These are phyloP conservation scores for Volvariella surrecta DNA, from an alignment of 1,284 basidiomycete genomes.

Conservation along the genomic window DNA sequence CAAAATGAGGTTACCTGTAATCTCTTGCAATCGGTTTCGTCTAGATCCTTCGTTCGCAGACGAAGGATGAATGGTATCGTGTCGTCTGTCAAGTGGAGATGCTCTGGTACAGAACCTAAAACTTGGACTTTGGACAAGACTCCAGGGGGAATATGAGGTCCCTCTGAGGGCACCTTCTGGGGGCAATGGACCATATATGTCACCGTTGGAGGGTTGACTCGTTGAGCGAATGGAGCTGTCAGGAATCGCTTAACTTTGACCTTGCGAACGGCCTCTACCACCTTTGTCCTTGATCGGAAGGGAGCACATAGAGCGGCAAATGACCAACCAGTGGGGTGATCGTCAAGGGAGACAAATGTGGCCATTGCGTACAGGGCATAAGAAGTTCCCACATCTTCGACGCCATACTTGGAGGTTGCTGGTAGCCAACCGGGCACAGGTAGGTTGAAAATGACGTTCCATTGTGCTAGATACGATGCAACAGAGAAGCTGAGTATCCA, in stretches of 20 bases:
- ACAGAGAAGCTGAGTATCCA: slow-evolving; percentile 6
- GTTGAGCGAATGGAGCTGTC: slow-evolving; percentile 24
- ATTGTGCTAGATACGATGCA: slow-evolving; percentile 27
- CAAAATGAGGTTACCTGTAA: slow-evolving; percentile 48
- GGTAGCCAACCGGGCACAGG: slow-evolving; percentile 75
- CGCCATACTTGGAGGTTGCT: slow-evolving; percentile 39
- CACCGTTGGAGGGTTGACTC: slow-evolving; percentile 17
- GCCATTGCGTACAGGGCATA: slow-evolving; percentile 66
- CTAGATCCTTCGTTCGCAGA: slow-evolving; percentile 46
- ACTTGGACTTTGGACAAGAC: slow-evolving; percentile 55
- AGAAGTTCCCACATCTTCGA: slow-evolving; percentile 42
- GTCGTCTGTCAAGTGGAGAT: slow-evolving; percentile 35
- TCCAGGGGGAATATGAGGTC: slow-evolving; percentile 35
- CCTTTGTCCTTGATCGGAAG: slow-evolving; percentile 31
- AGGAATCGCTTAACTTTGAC: slow-evolving; percentile 40
- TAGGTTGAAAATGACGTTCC: slow-evolving; percentile 68
- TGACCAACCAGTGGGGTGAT: slow-evolving; percentile 27
- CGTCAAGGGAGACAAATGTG: slow-evolving; percentile 39
- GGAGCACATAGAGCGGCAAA: slow-evolving; percentile 40
- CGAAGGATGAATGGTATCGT: slow-evolving; percentile 47
- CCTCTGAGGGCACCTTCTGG: slow-evolving; percentile 12
- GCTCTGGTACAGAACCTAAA: slow-evolving; percentile 49
- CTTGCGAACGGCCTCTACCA: slow-evolving; percentile 24
- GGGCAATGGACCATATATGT: slow-evolving; percentile 36
- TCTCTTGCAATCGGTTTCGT: slow-evolving; percentile 34